phyloP scores from a whole-genome alignment of 371 early-diverging fungal genomes.

The Mucor indicus region DNA sequence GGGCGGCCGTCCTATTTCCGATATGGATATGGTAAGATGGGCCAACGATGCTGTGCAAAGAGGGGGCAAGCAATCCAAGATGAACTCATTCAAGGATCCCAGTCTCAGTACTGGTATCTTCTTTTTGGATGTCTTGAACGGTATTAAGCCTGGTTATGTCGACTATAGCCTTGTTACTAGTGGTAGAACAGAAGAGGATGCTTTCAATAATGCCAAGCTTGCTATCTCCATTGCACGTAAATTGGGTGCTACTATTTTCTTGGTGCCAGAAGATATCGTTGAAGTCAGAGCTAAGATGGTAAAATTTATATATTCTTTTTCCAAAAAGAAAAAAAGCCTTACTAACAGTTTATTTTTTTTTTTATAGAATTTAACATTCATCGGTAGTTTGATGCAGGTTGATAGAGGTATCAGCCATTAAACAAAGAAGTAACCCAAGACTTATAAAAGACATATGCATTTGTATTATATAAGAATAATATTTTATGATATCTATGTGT shows the following conservation, averaged over 20 bases:
- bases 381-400: constrained; percentile 83
- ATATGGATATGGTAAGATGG: constrained; percentile 86
- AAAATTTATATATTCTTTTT: constrained; percentile 11
- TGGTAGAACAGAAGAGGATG: constrained; percentile 80
- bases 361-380: constrained; percentile 78
- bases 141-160: constrained; percentile 82
- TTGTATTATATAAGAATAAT: too few relatives aligned
- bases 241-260: constrained; percentile 96
- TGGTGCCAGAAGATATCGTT: constrained; percentile 95
- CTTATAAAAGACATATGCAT: too few relatives aligned
- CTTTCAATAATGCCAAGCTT: constrained; percentile 89
- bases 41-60: constrained; percentile 75
- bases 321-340: neutral
- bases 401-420: constrained; percentile 22
- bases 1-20: constrained; percentile 77
- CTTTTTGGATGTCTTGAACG: constrained; percentile 83
- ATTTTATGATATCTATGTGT: too few relatives aligned
- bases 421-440: too few relatives aligned
- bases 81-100: constrained; percentile 80
- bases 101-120: constrained; percentile 71
- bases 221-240: constrained; percentile 97
- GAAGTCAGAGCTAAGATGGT: constrained; percentile 91
- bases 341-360: neutral
- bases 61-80: constrained; percentile 61
- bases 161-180: constrained; percentile 79